A percentile compares a stretch with the other conserved stretches of the same genome.
Evolutionary conservation across 805 yeast species (phyloP).

Genomic region (Kuraishia floccosa): DNA sequence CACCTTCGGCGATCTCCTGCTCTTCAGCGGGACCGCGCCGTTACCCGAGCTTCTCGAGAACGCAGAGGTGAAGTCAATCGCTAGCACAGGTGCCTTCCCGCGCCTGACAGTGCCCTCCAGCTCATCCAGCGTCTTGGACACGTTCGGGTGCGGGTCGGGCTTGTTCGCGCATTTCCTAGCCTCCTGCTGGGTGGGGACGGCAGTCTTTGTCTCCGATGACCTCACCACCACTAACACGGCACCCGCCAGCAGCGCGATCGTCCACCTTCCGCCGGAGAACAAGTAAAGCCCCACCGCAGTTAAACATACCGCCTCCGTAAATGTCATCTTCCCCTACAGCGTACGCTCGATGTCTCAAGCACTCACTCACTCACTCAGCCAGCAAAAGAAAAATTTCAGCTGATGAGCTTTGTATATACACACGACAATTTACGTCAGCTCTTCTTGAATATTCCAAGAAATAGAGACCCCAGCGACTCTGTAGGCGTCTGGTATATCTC

Average conservation of each 20-base stretch:
- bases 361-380: too few species aligned
- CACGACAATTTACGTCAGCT: too few species aligned
- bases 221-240: conserved; percentile 3
- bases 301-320: too few species aligned
- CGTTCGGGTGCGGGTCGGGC: not conserved
- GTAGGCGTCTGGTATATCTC: conserved; percentile 15
- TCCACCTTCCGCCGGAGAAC: conserved; percentile 30
- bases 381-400: too few species aligned
- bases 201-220: too few species aligned
- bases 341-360: too few species aligned
- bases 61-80: too few species aligned
- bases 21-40: conserved; percentile 2
- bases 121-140: not conserved
- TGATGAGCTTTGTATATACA: too few species aligned
- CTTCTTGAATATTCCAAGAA: conserved; percentile 13
- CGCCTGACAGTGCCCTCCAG: not conserved
- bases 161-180: not conserved
- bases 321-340: too few species aligned
- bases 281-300: too few species aligned
- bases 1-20: conserved; percentile 6
- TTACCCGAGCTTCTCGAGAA: not conserved
- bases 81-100: too few species aligned
- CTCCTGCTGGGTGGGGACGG: not conserved
- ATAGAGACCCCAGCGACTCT: conserved; percentile 17
- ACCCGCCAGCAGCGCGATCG: conserved; percentile 17